These are phyloP conservation scores for Leccinum boreale DNA, from an alignment of 768 basidiomycete species.

Conservation along the genomic window DNA sequence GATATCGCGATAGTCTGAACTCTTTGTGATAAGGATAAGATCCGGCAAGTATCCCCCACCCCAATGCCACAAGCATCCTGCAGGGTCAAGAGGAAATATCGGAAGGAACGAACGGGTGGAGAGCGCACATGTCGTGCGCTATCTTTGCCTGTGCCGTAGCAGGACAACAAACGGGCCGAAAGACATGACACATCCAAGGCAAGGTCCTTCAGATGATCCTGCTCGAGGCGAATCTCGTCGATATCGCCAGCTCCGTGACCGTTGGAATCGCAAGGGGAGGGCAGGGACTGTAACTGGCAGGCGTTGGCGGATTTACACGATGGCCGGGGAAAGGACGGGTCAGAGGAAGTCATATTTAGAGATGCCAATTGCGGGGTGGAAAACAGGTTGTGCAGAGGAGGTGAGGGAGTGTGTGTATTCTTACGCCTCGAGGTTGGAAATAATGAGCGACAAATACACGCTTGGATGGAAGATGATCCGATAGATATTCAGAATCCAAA, in stretches of 20 bases:
- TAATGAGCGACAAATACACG: conserved; percentile 7
- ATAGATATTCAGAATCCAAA: conserved; percentile 8
- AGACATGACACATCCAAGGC: conserved; percentile 74
- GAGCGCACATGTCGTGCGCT: conserved; percentile 65
- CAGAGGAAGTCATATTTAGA: conserved; percentile 8
- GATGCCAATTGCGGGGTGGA: conserved; percentile 1
- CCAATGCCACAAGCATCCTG: background rate
- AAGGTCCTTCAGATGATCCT: conserved; percentile 67
- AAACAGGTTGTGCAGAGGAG: conserved; percentile 14
- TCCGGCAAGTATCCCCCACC: background rate
- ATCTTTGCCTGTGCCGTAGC: conserved; percentile 57
- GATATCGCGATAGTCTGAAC: conserved; percentile 63
- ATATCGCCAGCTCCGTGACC: conserved; percentile 71
- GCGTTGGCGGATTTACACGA: conserved; percentile 63
- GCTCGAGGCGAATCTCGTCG: conserved; percentile 57
- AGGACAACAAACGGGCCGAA: conserved; percentile 52
- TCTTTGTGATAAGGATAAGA: conserved; percentile 25
- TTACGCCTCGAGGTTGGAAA: conserved; percentile 18
- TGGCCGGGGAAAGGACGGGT: conserved; percentile 24
- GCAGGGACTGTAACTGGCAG: conserved; percentile 67
- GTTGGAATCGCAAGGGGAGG: conserved; percentile 67
- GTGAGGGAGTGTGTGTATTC: background rate
- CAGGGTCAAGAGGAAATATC: background rate
- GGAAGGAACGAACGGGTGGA: background rate
- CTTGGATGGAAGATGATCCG: conserved; percentile 9